A percentile compares a stretch with the other conserved stretches of the same genome.
phyloP scores from a whole-genome alignment of 768 basidiomycete species.

The Agaricus subrufescens region DNA sequence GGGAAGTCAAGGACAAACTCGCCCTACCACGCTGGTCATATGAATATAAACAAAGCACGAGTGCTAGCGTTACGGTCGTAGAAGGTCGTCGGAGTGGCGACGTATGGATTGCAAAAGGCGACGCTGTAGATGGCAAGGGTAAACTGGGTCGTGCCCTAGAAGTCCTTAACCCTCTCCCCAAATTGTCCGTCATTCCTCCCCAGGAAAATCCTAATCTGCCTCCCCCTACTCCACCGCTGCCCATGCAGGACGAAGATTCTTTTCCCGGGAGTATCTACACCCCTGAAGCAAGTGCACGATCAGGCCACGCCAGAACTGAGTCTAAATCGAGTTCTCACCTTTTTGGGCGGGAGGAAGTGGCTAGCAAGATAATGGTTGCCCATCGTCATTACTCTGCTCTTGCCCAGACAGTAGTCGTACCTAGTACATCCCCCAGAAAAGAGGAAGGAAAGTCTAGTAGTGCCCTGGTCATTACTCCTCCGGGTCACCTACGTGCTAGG shows the following conservation, averaged over 20 bases:
- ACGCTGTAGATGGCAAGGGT: slow-evolving; percentile 62
- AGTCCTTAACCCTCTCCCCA: slow-evolving; percentile 60
- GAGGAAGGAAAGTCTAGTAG: slow-evolving; percentile 30
- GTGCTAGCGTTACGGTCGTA: slow-evolving; percentile 60
- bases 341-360: slow-evolving; percentile 48
- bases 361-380: slow-evolving; percentile 64
- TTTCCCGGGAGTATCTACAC: slow-evolving; percentile 37
- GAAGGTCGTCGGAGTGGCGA: slow-evolving; percentile 71
- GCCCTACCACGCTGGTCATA: slow-evolving; percentile 45
- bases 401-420: slow-evolving; percentile 58
- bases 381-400: slow-evolving; percentile 70
- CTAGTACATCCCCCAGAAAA: slow-evolving; percentile 39
- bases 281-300: slow-evolving; percentile 52
- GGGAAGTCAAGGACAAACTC: slow-evolving; percentile 25
- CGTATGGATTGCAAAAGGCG: slow-evolving; percentile 70
- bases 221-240: slow-evolving; percentile 53
- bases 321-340: slow-evolving; percentile 54
- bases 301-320: slow-evolving; percentile 46
- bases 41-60: slow-evolving; percentile 61
- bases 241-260: slow-evolving; percentile 51
- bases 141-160: slow-evolving; percentile 58
- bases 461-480: slow-evolving; percentile 22
- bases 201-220: slow-evolving; percentile 43
- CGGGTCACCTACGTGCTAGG: slow-evolving; percentile 55
- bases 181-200: slow-evolving; percentile 61